Percentiles rank a stretch among this genome's conserved stretches.
Conservation (phyloP, 441 rosid species). For the Adansonia madagascariensis region DNA sequence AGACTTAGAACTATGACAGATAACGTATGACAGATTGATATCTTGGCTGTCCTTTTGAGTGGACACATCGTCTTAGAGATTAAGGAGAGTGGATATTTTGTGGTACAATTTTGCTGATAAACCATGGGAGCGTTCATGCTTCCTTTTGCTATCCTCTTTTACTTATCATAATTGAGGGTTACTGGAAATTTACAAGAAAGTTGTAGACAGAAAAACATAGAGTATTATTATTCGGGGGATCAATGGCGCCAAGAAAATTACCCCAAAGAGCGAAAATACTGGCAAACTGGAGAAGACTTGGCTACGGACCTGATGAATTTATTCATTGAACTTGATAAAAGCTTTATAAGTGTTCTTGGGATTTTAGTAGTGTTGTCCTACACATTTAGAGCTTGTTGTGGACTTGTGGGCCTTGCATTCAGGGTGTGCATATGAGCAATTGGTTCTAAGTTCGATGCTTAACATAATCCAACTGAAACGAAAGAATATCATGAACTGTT, state of each 20-base stretch:
- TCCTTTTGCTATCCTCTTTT: background rate
- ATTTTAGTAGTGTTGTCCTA: background rate
- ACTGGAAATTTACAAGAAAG: background rate
- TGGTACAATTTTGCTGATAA: conserved; percentile 1
- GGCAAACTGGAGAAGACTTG: background rate
- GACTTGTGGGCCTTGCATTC: conserved; percentile 8
- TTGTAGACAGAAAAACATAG: background rate
- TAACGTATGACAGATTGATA: background rate
- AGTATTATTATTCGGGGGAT: too few relatives aligned
- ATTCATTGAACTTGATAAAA: background rate
- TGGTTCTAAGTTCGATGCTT: background rate
- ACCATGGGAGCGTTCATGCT: background rate
- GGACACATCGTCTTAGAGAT: conserved; percentile 1
- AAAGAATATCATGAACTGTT: background rate
- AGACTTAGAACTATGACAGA: background rate
- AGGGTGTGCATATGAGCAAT: background rate
- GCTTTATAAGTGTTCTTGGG: conserved; percentile 8
- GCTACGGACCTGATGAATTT: background rate
- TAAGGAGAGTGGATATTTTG: background rate
- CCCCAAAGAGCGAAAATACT: background rate
- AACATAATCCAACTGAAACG: background rate
- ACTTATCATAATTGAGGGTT: background rate
- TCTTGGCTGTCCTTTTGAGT: background rate
- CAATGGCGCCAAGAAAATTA: background rate
- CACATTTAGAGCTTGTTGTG: background rate